phyloP scores from a whole-genome alignment of 345 rosid genomes.

The Fremontodendron californicum region DNA sequence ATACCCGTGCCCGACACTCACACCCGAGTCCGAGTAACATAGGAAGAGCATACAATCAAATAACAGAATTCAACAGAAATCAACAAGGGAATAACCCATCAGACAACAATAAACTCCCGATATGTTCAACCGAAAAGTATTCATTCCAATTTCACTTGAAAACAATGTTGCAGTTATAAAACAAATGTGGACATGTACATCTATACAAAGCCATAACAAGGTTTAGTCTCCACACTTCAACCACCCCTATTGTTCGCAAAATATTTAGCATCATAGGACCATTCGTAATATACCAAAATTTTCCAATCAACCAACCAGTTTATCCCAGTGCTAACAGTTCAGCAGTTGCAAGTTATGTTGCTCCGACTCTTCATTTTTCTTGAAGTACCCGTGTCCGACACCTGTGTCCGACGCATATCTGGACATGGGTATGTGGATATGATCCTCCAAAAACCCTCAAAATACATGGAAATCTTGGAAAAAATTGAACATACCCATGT shows the following conservation, averaged over 20 bases:
- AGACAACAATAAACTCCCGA: not conserved
- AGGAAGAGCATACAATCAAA: not conserved
- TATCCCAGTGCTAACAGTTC: not conserved
- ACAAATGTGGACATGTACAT: not conserved
- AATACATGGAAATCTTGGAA: too few species aligned
- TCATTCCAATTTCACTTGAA: not conserved
- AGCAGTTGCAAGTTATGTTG: too few species aligned
- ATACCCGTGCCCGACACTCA: too few species aligned
- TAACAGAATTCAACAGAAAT: not conserved
- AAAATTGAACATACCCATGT: too few species aligned
- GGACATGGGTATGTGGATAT: too few species aligned
- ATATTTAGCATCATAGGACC: not conserved
- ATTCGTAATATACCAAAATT: not conserved
- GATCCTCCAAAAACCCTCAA: too few species aligned
- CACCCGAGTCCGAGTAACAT: too few species aligned
- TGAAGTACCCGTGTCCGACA: too few species aligned
- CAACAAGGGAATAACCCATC: slow-evolving; percentile 1
- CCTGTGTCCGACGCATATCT: too few species aligned
- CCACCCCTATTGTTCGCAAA: not conserved
- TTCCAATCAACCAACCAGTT: not conserved
- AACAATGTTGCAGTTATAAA: not conserved
- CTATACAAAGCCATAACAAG: not conserved
- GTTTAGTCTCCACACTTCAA: not conserved
- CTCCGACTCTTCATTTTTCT: too few species aligned
- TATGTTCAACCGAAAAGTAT: not conserved